Base-by-base conservation (phyloP, 2,329 filamentous ascomycete species). In the Onygenales sp. region DNA sequence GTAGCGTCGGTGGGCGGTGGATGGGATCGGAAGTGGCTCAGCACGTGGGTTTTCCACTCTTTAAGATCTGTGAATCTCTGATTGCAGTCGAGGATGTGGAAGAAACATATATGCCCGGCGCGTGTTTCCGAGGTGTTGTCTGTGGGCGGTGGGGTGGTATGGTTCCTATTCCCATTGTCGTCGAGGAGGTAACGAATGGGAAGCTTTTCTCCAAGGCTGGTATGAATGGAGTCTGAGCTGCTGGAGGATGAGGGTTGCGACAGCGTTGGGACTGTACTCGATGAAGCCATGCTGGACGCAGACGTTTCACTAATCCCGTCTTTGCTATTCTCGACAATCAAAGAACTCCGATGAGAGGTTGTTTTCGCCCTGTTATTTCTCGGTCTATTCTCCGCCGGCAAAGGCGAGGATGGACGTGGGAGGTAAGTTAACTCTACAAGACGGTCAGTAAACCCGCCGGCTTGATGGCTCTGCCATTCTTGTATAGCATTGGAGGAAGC, bases 21-120 rank as follows among this genome's bases (percentile, higher is more conserved):
- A 50, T 70, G 65, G 1, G 68, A 67, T 11, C 68, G 68, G 55
- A 75, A 75, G 55, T 75, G 73, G 50, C 72, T 71, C 27, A 72
- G 64, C 45, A 75, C 70, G 58, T 75, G 73, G 7, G 63, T 69
- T 50, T 70, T 70, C 71, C 72, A 75, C 35, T 67, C 57, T 6
- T 66, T 62, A 32, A 62, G 60, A 42, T 70, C 64, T 43, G 68
- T 63, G 54, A 73, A 74, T 9, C 64, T 64, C 47, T 69, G 62
- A 9, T 70, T 63, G 57, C 73, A 75, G 57, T 72, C 68, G 7
- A 75, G 64, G 53, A 73, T 66, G 55, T 73, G 68, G 63, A 75
- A 75, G n/a, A 75, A 64, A 54, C 73, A 75, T 21, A 60, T 31
- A 33, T 51, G 41, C 13, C 17, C 43, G 8, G 33, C 42, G 31